These are phyloP conservation scores for Endothia cerciana DNA, from an alignment of 2,329 filamentous ascomycete genomes.

Conservation along the genomic window DNA sequence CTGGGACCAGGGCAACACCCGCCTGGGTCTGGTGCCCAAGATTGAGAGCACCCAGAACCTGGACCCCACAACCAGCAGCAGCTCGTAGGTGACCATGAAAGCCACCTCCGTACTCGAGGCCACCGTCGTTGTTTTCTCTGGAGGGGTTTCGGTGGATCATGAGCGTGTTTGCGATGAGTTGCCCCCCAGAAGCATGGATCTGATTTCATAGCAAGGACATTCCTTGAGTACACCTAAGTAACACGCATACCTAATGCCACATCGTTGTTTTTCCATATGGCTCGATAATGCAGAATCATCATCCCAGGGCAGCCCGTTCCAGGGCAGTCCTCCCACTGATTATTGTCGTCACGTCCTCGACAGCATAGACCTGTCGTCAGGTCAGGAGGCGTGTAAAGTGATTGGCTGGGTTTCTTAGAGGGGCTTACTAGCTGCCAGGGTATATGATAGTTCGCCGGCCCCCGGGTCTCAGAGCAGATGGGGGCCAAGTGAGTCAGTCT, in stretches of 20 bases:
- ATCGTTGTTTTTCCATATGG: neutral
- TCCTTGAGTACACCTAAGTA: constrained; percentile 2
- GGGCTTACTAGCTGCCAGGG: neutral
- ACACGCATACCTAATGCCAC: constrained; percentile 11
- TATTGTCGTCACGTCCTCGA: too few species aligned
- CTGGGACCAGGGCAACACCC: constrained; percentile 64
- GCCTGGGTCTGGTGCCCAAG: constrained; percentile 63
- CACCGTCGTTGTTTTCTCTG: neutral
- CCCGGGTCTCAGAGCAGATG: neutral
- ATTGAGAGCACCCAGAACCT: constrained; percentile 44
- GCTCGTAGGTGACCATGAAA: constrained; percentile 6
- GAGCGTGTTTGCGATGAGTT: constrained; percentile 2
- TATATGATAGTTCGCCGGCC: neutral
- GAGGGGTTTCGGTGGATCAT: constrained; percentile 5
- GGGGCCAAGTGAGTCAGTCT: neutral
- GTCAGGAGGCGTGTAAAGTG: neutral
- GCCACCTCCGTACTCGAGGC: neutral
- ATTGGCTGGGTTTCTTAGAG: neutral
- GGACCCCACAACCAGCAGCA: constrained; percentile 30
- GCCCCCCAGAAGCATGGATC: neutral
- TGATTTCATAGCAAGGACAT: neutral
- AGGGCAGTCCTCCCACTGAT: neutral
- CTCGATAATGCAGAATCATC: neutral
- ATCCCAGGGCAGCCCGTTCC: too few species aligned
- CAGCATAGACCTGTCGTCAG: too few species aligned